These are phyloP conservation scores for Pseudoturritis turrita DNA, from an alignment of 345 rosid genomes.

Conservation along the genomic window DNA sequence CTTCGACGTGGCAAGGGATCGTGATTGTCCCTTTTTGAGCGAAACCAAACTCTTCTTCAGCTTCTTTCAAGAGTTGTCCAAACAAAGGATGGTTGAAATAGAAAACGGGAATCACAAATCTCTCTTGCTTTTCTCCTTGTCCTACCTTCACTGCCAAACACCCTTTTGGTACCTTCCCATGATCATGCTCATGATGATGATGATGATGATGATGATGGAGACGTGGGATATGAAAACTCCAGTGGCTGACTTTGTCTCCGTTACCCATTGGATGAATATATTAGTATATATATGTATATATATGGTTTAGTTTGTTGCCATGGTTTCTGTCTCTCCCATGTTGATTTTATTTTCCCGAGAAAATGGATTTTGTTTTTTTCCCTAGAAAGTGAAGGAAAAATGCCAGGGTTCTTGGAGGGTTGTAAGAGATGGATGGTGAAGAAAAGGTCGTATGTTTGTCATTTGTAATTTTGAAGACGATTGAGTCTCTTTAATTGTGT, in stretches of 20 bases:
- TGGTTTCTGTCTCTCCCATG: conserved; percentile 36
- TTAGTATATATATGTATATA: not conserved
- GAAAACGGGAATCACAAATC: conserved; percentile 55
- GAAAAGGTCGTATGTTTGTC: conserved; percentile 14
- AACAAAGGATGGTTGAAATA: conserved; percentile 60
- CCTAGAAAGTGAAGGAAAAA: conserved; percentile 26
- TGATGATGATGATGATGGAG: conserved; percentile 20
- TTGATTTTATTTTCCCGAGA: conserved; percentile 1
- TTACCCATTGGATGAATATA: conserved; percentile 22
- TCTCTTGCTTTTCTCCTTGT: conserved; percentile 45
- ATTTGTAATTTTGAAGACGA: conserved; percentile 14
- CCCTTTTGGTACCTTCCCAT: conserved; percentile 48
- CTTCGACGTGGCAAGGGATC: conserved; percentile 55
- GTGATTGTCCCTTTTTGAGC: conserved; percentile 61
- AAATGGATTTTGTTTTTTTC: not conserved
- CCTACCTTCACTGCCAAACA: conserved; percentile 57
- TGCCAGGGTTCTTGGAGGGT: conserved; percentile 10
- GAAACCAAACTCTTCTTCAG: conserved; percentile 58
- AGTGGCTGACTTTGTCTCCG: conserved; percentile 18
- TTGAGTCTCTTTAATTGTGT: conserved; percentile 9
- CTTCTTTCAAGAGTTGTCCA: conserved; percentile 49
- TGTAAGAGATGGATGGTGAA: conserved; percentile 17
- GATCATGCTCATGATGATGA: conserved; percentile 7
- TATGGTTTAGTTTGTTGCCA: conserved; percentile 18
- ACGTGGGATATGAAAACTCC: conserved; percentile 32